These are phyloP conservation scores for Endoconidiophora laricicola DNA, from an alignment of 2,329 filamentous ascomycete genomes.

Conservation along the genomic window DNA sequence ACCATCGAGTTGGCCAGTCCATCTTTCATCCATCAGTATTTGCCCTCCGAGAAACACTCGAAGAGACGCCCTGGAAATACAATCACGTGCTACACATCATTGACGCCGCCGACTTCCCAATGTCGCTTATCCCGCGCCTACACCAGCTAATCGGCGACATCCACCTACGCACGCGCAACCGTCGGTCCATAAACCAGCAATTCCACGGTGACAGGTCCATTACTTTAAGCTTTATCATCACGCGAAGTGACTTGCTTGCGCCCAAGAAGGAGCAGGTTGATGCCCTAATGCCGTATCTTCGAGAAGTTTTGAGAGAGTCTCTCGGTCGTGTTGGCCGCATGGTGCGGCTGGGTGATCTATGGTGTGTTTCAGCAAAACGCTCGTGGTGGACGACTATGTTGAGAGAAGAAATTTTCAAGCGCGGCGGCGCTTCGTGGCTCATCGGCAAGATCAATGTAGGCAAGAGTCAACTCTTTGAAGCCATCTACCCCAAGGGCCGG, in stretches of 20 bases:
- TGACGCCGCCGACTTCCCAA: slow-evolving; percentile 90
- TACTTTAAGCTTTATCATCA: slow-evolving; percentile 82
- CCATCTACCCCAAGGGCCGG: slow-evolving; percentile 62
- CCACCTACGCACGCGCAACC: slow-evolving; percentile 62
- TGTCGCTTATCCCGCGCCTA: slow-evolving; percentile 73
- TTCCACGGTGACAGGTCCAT: slow-evolving; percentile 52
- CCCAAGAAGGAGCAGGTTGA: slow-evolving; percentile 75
- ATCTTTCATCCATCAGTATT: slow-evolving; percentile 71
- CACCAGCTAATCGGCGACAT: slow-evolving; percentile 53
- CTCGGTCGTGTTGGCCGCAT: slow-evolving; percentile 50
- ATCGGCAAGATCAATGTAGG: slow-evolving; percentile 98
- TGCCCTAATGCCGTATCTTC: slow-evolving; percentile 68
- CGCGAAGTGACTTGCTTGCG: slow-evolving; percentile 69
- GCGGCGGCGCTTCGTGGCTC: slow-evolving; percentile 83
- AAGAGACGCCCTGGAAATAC: slow-evolving; percentile 72
- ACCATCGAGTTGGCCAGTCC: slow-evolving; percentile 53
- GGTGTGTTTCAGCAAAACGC: slow-evolving; percentile 70
- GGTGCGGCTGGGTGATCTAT: slow-evolving; percentile 73
- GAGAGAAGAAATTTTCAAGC: slow-evolving; percentile 69
- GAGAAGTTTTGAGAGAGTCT: slow-evolving; percentile 58
- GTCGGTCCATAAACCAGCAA: slow-evolving; percentile 50
- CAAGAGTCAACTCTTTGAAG: slow-evolving; percentile 81
- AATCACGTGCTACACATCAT: slow-evolving; percentile 94
- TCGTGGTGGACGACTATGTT: slow-evolving; percentile 83
- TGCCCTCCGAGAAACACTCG: slow-evolving; percentile 66